Evolutionary conservation across 73 alveolate genomes (phyloP).

Genomic region (Symbiodinium pilosum): DNA sequence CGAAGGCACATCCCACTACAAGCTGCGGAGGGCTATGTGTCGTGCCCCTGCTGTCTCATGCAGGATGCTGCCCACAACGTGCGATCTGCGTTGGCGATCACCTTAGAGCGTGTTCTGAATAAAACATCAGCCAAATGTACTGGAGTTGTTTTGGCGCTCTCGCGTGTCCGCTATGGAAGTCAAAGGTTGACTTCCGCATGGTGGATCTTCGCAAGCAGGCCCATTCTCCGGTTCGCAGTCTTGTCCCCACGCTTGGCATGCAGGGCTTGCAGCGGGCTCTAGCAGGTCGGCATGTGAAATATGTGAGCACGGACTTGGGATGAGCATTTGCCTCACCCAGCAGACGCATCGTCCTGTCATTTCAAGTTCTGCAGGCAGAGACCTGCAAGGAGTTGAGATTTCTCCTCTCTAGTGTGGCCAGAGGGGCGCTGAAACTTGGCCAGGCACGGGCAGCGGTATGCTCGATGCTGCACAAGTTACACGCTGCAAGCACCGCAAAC

Average conservation of each 20-base stretch:
- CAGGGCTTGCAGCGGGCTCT: no score
- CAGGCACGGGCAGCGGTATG: slow-evolving; percentile 45
- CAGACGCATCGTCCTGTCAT: no score
- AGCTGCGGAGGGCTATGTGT: not conserved
- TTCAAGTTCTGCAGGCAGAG: not conserved
- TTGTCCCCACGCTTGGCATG: no score
- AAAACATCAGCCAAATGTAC: not conserved
- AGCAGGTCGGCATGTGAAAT: no score
- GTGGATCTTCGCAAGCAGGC: slow-evolving; percentile 58
- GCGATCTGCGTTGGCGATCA: not conserved
- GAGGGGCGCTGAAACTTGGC: slow-evolving; percentile 34
- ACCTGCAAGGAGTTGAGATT: slow-evolving; percentile 29
- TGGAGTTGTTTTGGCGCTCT: no score
- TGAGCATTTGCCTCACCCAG: no score
- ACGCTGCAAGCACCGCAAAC: no score
- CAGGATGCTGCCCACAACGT: not conserved
- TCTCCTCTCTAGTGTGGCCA: slow-evolving; percentile 12
- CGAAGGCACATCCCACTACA: slow-evolving; percentile 14
- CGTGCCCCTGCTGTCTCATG: not conserved
- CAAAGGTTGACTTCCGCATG: slow-evolving; percentile 64
- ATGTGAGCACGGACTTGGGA: no score
- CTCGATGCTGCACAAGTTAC: no score
- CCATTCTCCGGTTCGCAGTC: no score
- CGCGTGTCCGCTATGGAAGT: no score
- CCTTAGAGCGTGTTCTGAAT: not conserved